phyloP scores from a whole-genome alignment of 768 basidiomycete genomes.

The Mycena maculata region DNA sequence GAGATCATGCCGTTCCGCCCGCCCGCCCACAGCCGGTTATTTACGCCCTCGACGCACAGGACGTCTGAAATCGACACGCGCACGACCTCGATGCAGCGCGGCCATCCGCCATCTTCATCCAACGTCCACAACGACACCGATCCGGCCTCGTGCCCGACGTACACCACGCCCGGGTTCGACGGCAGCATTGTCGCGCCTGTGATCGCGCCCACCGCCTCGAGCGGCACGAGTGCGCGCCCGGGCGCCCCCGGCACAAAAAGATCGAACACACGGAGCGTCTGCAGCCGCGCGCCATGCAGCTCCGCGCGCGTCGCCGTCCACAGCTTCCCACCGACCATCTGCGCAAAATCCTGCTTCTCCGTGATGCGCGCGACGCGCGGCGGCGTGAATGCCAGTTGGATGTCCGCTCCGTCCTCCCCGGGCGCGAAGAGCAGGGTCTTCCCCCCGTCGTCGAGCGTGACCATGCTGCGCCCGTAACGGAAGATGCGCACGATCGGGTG shows the following conservation, averaged over 20 bases:
- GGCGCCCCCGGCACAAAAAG: constrained; percentile 68
- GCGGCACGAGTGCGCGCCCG: constrained; percentile 66
- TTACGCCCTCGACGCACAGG: constrained; percentile 85
- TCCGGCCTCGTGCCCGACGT: constrained; percentile 93
- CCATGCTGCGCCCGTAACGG: constrained; percentile 75
- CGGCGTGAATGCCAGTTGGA: constrained; percentile 59
- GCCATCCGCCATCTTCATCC: constrained; percentile 63
- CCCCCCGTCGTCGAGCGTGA: constrained; percentile 87
- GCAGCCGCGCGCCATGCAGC: constrained; percentile 63
- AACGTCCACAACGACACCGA: constrained; percentile 85
- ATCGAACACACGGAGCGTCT: constrained; percentile 87
- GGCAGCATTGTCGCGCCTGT: constrained; percentile 84
- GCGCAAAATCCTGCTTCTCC: constrained; percentile 86
- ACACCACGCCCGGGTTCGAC: constrained; percentile 72
- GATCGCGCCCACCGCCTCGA: constrained; percentile 83
- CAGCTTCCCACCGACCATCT: constrained; percentile 77
- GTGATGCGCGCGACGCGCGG: constrained; percentile 75
- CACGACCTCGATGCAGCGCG: constrained; percentile 77
- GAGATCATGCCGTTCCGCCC: constrained; percentile 84
- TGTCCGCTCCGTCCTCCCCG: constrained; percentile 49
- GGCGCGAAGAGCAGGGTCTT: constrained; percentile 83
- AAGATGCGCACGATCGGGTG: constrained; percentile 79
- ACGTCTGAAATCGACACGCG: constrained; percentile 88
- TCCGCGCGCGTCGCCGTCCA: constrained; percentile 83
- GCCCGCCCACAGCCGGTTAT: constrained; percentile 88